phyloP scores from a whole-genome alignment of 495 filamentous ascomycete genomes.

The Neurospora pannonica region DNA sequence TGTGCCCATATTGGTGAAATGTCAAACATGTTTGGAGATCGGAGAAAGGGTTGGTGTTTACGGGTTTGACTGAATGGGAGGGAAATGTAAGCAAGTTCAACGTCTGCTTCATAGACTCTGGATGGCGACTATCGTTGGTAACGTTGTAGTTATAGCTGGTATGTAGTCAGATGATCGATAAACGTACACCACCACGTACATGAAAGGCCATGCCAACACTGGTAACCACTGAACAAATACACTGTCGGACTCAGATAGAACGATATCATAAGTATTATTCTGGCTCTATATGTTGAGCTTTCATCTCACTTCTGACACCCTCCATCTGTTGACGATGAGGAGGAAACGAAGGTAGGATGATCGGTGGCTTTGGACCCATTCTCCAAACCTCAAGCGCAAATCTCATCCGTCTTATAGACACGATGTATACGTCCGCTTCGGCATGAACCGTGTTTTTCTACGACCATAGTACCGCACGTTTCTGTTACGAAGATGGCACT shows the following conservation, averaged over 20 bases:
- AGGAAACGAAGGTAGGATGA: too few relatives aligned
- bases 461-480: background rate
- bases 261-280: too few relatives aligned
- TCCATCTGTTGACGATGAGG: too few relatives aligned
- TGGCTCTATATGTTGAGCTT: background rate
- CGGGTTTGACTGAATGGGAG: too few relatives aligned
- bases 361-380: background rate
- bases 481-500: too few relatives aligned
- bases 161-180: too few relatives aligned
- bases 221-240: background rate
- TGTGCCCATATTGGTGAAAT: background rate
- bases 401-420: background rate
- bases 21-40: background rate
- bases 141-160: too few relatives aligned
- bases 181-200: too few relatives aligned
- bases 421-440: background rate
- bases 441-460: background rate
- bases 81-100: too few relatives aligned
- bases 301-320: background rate
- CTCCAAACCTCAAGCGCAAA: background rate
- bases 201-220: too few relatives aligned
- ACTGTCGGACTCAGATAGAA: background rate
- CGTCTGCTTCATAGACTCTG: too few relatives aligned
- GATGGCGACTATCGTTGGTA: too few relatives aligned
- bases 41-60: background rate